Percentiles rank a stretch among this genome's conserved stretches.
phyloP scores from a whole-genome alignment of 2,329 filamentous ascomycete species.

The Penicillium hesseltinei region DNA sequence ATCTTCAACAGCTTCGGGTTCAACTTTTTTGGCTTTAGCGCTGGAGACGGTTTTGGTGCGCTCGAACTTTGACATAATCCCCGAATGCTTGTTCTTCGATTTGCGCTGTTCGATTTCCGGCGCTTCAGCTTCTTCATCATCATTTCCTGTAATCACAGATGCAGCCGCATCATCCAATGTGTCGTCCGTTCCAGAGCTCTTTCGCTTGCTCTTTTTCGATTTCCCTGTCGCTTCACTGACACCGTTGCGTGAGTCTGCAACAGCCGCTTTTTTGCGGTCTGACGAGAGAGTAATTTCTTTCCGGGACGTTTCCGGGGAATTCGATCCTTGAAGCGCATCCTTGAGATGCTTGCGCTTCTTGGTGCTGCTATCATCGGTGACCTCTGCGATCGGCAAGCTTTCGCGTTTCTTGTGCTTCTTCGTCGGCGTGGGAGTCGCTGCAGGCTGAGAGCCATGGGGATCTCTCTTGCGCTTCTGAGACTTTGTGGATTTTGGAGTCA shows the following conservation, averaged over 20 bases:
- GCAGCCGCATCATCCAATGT: slow-evolving; percentile 21
- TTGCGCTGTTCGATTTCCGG: slow-evolving; percentile 27
- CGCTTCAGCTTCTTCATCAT: slow-evolving; percentile 3
- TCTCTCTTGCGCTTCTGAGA: slow-evolving; percentile 38
- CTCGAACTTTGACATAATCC: slow-evolving; percentile 41
- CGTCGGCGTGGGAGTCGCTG: slow-evolving; percentile 31
- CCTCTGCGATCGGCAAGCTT: slow-evolving; percentile 15
- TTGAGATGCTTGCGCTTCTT: slow-evolving; percentile 27
- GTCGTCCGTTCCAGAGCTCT: slow-evolving; percentile 20
- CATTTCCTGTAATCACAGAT: slow-evolving; percentile 24
- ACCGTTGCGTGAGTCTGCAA: slow-evolving; percentile 24
- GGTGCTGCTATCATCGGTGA: slow-evolving; percentile 33
- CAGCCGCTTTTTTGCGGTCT: slow-evolving; percentile 26
- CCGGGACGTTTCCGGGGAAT: slow-evolving; percentile 31
- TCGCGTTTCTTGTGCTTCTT: slow-evolving; percentile 41
- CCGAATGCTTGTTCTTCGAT: slow-evolving; percentile 35
- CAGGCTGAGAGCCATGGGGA: slow-evolving; percentile 24
- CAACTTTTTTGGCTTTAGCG: slow-evolving; percentile 16
- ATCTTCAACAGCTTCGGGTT: slow-evolving; percentile 12
- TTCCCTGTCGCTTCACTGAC: slow-evolving; percentile 28
- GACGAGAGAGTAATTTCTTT: slow-evolving; percentile 32
- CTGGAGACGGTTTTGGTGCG: slow-evolving; percentile 30
- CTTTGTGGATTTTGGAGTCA: slow-evolving; percentile 23
- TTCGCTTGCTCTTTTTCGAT: slow-evolving; percentile 40
- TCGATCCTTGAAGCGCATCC: slow-evolving; percentile 25